Conservation (phyloP, 352 stramenopile genomes). For the Proteromonas lacertae region DNA sequence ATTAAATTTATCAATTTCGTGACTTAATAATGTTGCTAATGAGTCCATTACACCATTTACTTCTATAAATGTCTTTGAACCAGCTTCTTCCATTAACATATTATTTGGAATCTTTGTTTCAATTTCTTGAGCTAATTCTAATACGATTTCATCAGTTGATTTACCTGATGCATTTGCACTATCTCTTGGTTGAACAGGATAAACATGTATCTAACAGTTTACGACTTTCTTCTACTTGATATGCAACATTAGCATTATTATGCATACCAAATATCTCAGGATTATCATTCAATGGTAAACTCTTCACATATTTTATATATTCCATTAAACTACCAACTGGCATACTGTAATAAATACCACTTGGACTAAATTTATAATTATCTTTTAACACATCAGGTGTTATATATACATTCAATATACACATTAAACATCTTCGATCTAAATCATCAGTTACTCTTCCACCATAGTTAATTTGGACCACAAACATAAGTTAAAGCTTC, state of each 20-base stretch:
- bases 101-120: conserved; percentile 64
- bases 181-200: conserved; percentile 65
- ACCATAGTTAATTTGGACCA: conserved; percentile 85
- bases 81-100: conserved; percentile 89
- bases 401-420: conserved; percentile 64
- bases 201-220: conserved; percentile 48
- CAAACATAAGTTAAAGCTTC: conserved; percentile 92
- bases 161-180: conserved; percentile 42
- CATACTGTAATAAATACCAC: conserved; percentile 65
- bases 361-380: conserved; percentile 69
- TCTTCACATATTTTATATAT: conserved; percentile 69
- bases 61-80: conserved; percentile 71
- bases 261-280: conserved; percentile 93
- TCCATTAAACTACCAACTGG: conserved; percentile 69
- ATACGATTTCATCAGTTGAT: conserved; percentile 71
- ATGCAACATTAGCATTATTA: conserved; percentile 87
- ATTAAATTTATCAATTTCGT: conserved; percentile 80
- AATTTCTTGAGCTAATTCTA: conserved; percentile 68
- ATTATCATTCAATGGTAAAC: conserved; percentile 76
- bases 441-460: conserved; percentile 96
- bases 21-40: conserved; percentile 89
- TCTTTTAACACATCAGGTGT: conserved; percentile 35
- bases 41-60: conserved; percentile 66
- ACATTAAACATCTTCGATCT: conserved; percentile 80
- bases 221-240: conserved; percentile 77